Conservation (phyloP, 164 flowering plant genomes). For the Sedum album region DNA sequence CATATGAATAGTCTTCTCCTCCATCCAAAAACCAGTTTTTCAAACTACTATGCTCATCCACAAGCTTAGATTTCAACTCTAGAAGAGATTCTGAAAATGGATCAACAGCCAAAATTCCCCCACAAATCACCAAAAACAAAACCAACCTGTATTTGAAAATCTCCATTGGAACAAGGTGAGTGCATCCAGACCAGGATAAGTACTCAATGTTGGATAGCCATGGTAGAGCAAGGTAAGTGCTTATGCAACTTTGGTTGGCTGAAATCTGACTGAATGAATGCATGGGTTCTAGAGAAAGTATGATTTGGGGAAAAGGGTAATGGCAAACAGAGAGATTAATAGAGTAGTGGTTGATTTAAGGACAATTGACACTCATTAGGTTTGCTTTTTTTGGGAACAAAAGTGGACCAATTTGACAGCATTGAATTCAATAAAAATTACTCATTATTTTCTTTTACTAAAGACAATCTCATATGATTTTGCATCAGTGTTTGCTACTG, state of each 20-base stretch:
- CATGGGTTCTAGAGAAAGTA: constrained; percentile 68
- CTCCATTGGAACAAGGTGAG: constrained; percentile 41
- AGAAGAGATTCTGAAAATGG: constrained; percentile 56
- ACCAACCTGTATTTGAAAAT: constrained; percentile 15
- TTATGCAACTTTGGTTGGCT: constrained; percentile 5
- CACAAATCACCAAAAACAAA: constrained; percentile 12
- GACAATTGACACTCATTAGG: constrained; percentile 2
- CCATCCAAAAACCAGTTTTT: constrained; percentile 42
- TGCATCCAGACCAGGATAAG: neutral
- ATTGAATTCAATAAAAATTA: neutral
- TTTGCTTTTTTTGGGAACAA: constrained; percentile 6
- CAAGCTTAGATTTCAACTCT: constrained; percentile 61
- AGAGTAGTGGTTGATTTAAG: constrained; percentile 5
- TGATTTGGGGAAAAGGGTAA: constrained; percentile 9
- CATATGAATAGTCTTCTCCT: constrained; percentile 15
- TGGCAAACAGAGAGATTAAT: constrained; percentile 6
- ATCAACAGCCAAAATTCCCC: constrained; percentile 27
- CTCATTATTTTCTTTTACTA: neutral
- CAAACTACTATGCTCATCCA: constrained; percentile 37
- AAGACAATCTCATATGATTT: constrained; percentile 2
- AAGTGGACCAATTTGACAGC: neutral
- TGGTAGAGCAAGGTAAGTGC: constrained; percentile 9
- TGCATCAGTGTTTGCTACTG: constrained; percentile 4
- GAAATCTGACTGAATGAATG: constrained; percentile 23
- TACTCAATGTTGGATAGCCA: neutral